Conservation (phyloP, 306 rosid genomes). For the Castanopsis chinensis region DNA sequence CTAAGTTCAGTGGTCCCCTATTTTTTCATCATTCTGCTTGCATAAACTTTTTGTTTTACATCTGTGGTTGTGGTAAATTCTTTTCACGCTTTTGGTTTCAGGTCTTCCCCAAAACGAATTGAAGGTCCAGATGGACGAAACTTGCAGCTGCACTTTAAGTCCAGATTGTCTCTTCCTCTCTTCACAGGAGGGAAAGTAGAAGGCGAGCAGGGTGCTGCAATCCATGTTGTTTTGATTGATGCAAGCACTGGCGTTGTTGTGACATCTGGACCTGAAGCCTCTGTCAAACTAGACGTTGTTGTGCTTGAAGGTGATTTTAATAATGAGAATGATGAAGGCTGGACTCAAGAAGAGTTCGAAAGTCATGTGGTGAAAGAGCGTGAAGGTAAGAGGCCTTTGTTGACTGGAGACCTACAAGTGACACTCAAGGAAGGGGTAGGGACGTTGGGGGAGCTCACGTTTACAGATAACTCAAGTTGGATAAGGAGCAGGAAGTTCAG, state of each 20-base stretch:
- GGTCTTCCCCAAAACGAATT: constrained; percentile 94
- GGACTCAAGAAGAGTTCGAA: constrained; percentile 92
- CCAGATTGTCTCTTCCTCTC: constrained; percentile 89
- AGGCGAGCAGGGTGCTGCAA: constrained; percentile 98
- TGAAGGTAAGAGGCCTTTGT: constrained; percentile 93
- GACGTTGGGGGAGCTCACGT: constrained; percentile 84
- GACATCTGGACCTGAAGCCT: constrained; percentile 77
- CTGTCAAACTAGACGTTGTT: constrained; percentile 76
- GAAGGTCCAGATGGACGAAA: constrained; percentile 92
- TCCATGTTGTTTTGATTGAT: constrained; percentile 87
- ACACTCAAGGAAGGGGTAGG: constrained; percentile 98
- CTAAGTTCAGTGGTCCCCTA: constrained; percentile 11
- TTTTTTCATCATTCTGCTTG: not conserved
- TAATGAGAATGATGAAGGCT: constrained; percentile 89
- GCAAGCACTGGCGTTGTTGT: constrained; percentile 48
- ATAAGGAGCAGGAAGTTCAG: constrained; percentile 97
- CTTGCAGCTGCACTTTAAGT: constrained; percentile 79
- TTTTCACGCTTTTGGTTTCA: constrained; percentile 41
- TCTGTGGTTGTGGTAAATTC: constrained; percentile 9
- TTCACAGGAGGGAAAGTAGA: constrained; percentile 99
- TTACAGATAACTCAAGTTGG: constrained; percentile 99
- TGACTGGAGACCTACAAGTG: constrained; percentile 90
- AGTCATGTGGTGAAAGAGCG: constrained; percentile 96
- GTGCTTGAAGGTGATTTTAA: constrained; percentile 99
- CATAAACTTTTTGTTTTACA: constrained; percentile 4